Conservation (phyloP, 306 rosid species). For the Abrus precatorius region DNA sequence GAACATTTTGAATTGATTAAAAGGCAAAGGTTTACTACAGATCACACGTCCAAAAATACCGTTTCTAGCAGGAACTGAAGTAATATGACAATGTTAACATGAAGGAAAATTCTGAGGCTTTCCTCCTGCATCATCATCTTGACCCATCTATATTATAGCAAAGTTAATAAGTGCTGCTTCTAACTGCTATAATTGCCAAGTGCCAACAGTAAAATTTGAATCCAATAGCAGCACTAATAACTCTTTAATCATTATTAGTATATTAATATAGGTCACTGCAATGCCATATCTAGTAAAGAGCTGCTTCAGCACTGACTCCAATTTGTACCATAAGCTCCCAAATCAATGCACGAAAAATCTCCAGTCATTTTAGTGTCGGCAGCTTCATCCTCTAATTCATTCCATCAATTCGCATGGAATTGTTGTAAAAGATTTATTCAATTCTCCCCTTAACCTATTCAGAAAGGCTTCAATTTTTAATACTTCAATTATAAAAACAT, state of each 20-base stretch:
- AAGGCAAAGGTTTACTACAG: constrained; percentile 24
- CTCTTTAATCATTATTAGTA: constrained; percentile 3
- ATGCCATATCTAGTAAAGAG: constrained; percentile 34
- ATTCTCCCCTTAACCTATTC: constrained; percentile 39
- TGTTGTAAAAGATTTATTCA: background rate
- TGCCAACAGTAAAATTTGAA: constrained; percentile 31
- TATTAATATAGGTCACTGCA: constrained; percentile 31
- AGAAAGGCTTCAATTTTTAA: background rate
- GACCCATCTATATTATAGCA: constrained; percentile 23
- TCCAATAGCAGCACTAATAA: constrained; percentile 29
- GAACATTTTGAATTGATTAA: constrained; percentile 7
- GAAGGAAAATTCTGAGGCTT: background rate
- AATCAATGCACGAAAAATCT: background rate
- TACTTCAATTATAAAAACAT: constrained; percentile 9
- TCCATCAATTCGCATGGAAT: constrained; percentile 37
- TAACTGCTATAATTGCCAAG: constrained; percentile 16
- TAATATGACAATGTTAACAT: constrained; percentile 9
- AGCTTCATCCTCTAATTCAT: constrained; percentile 31
- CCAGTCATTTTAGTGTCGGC: constrained; percentile 9
- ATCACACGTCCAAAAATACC: constrained; percentile 16
- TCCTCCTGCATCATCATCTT: constrained; percentile 23
- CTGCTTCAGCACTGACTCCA: constrained; percentile 12
- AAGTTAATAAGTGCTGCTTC: constrained; percentile 7
- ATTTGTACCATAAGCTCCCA: constrained; percentile 36
- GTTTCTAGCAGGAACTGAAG: constrained; percentile 36